Evolutionary conservation across 2,329 filamentous ascomycete species (phyloP).

Genomic region (Sphaerulina populicola): DNA sequence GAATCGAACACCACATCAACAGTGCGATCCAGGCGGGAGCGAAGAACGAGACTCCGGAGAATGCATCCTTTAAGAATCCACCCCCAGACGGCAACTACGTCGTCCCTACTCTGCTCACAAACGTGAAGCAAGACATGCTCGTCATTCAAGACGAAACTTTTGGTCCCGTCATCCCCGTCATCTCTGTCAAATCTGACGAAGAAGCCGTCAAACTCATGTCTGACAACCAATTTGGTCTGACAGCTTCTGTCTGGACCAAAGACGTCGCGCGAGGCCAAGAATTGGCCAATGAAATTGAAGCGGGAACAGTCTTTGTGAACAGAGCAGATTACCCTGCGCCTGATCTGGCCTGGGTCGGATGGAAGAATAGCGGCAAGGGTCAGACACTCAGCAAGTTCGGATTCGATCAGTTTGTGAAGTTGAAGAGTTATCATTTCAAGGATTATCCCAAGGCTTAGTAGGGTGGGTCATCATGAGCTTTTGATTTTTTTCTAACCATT

Average conservation of each 20-base stretch:
- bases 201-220: slow-evolving; percentile 86
- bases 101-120: slow-evolving; percentile 70
- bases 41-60: slow-evolving; percentile 73
- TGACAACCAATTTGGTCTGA: slow-evolving; percentile 86
- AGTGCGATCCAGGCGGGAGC: slow-evolving; percentile 80
- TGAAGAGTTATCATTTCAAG: slow-evolving; percentile 94
- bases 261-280: slow-evolving; percentile 67
- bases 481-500: too few species aligned
- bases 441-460: slow-evolving; percentile 51
- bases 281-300: slow-evolving; percentile 72
- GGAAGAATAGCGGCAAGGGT: slow-evolving; percentile 93
- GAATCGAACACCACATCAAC: slow-evolving; percentile 68
- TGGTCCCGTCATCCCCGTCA: slow-evolving; percentile 81
- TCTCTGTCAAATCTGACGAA: slow-evolving; percentile 71
- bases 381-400: slow-evolving; percentile 83
- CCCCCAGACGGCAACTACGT: slow-evolving; percentile 81
- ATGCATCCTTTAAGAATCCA: slow-evolving; percentile 63
- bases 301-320: slow-evolving; percentile 94
- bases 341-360: slow-evolving; percentile 59
- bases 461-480: too few species aligned
- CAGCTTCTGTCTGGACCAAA: slow-evolving; percentile 96
- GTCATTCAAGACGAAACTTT: slow-evolving; percentile 95
- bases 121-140: slow-evolving; percentile 71
- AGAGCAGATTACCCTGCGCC: slow-evolving; percentile 86
- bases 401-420: slow-evolving; percentile 90